phyloP scores from a whole-genome alignment of 371 early-diverging fungal genomes.

The Antonospora locustae region DNA sequence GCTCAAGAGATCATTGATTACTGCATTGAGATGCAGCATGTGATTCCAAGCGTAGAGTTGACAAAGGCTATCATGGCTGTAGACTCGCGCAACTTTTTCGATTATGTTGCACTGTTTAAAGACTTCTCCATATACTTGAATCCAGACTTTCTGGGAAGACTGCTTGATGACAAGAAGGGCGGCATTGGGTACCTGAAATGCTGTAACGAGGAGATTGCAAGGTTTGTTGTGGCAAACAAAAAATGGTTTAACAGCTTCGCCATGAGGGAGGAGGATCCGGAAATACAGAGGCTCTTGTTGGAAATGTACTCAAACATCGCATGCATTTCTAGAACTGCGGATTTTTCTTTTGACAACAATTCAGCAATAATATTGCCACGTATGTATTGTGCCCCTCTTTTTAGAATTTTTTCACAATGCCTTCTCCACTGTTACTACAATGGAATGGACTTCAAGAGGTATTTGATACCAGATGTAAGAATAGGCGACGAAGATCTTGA shows the following conservation, averaged over 20 bases:
- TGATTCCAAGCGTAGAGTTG: constrained; percentile 26
- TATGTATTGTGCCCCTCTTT: constrained; percentile 5
- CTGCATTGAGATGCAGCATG: constrained; percentile 21
- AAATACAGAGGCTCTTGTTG: constrained; percentile 3
- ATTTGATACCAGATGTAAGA: not conserved
- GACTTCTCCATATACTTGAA: constrained; percentile 44
- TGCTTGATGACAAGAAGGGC: constrained; percentile 23
- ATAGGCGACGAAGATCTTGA: constrained; percentile 9
- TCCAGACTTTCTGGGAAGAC: constrained; percentile 38
- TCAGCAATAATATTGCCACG: constrained; percentile 13
- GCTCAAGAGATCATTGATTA: constrained; percentile 24
- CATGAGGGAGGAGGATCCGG: constrained; percentile 9
- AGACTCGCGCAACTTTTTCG: constrained; percentile 20
- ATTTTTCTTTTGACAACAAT: constrained; percentile 20
- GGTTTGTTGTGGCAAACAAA: constrained; percentile 36
- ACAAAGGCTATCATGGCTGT: constrained; percentile 28
- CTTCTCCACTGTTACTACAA: constrained; percentile 7
- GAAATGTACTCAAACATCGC: constrained; percentile 33
- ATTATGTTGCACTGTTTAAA: constrained; percentile 34
- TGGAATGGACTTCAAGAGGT: constrained; percentile 1
- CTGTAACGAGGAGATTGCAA: constrained; percentile 9
- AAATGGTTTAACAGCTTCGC: constrained; percentile 42
- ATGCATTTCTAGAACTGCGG: constrained; percentile 21
- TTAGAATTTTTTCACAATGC: constrained; percentile 12
- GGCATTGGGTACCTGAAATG: constrained; percentile 31